Base-by-base conservation (phyloP, 441 rosid species). In the Gossypium schwendimanii region DNA sequence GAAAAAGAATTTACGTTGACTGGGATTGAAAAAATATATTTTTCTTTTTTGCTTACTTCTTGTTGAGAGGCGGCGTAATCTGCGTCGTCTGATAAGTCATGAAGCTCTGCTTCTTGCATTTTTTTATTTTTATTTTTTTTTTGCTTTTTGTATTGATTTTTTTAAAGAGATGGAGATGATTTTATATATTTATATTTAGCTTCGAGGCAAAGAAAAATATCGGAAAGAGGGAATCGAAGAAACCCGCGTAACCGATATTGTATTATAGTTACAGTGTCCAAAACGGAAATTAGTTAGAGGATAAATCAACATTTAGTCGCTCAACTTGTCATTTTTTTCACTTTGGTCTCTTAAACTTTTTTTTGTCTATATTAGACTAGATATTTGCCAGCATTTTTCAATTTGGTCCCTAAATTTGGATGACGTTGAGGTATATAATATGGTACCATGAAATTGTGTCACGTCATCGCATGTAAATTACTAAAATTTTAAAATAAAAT, bases 61-160 rank as follows among this genome's bases (percentile, higher is more conserved):
- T 83, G 92, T 55, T 82, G 78, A 33, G 98, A 95, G 8, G 96
- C 98, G 2, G 97, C 98, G 85, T 91, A 96, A 80, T 96, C 98
- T 58, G 97, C 91, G 84, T 96, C 99, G 87, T 96, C 99, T 3
- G 98, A 90, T 72, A 96, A 86, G 78, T 96, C 99, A 60, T 87
- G 87, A 66, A 85, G 85, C 72, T 95, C 99, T 11, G 91, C 57
- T 84, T 92, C 91, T 73, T 81, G 95, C 90, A 91, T 93, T 52
- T 70, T 61, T 17, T 28, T 28, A 4, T 28, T 28, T 28, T 28
- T 28, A 28, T 28, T 31, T 54, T 81, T 73, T 14, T 55, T 45
- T 20, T 33, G 8, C 39, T 33, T 21, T 44, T 11, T 11, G 9
- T 45, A 2, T 4, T 9, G 12, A 8, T 54, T 54, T 54, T 54